phyloP scores from a whole-genome alignment of 257 asterid species.

The Paulownia fortunei region DNA sequence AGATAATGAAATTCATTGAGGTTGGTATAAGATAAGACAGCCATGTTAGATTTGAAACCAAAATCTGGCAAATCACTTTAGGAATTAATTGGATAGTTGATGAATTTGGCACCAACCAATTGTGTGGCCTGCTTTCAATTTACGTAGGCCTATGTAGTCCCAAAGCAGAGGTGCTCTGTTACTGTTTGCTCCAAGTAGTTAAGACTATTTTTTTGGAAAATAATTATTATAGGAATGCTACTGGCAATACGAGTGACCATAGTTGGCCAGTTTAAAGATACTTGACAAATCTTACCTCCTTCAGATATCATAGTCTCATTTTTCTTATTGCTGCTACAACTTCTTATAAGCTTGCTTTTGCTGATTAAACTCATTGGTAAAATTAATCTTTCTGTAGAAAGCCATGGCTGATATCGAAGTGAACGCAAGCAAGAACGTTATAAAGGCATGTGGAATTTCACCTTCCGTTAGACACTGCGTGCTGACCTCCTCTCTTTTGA shows the following conservation, averaged over 20 bases:
- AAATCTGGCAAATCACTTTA: too few species aligned
- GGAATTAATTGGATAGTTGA: too few species aligned
- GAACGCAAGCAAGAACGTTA: constrained; percentile 63
- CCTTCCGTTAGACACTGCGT: constrained; percentile 70
- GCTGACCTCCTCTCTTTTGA: constrained; percentile 86
- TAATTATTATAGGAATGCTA: too few species aligned
- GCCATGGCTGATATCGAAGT: constrained; percentile 78
- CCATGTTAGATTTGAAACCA: too few species aligned
- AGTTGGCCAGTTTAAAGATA: neutral
- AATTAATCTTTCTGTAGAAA: constrained; percentile 50
- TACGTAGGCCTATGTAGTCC: too few species aligned
- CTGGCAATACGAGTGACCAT: too few species aligned
- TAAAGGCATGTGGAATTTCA: constrained; percentile 73
- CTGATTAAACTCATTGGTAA: neutral
- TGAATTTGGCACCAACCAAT: too few species aligned
- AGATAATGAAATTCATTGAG: neutral
- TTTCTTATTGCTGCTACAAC: too few species aligned
- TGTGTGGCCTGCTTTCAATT: too few species aligned
- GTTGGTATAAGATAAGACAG: neutral
- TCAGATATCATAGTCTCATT: neutral
- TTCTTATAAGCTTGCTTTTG: neutral
- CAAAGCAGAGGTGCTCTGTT: too few species aligned
- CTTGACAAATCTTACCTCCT: neutral
- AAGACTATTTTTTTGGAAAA: too few species aligned
- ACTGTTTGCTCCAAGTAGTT: too few species aligned